Percentiles rank a stretch among this genome's conserved stretches.
Evolutionary conservation across 495 filamentous ascomycete species (phyloP).

Genomic region (Chaetomidium leptoderma): DNA sequence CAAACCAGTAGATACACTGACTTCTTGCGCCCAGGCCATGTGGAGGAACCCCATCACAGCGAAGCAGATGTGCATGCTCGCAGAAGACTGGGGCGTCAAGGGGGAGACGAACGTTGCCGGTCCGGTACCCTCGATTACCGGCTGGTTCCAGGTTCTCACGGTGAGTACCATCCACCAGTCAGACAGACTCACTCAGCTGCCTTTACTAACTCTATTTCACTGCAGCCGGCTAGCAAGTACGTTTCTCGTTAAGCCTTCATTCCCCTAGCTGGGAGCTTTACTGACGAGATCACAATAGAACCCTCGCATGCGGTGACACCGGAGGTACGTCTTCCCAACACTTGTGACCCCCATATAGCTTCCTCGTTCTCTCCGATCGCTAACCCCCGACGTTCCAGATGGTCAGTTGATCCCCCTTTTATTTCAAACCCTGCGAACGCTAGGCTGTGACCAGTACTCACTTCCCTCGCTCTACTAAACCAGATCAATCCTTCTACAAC

Average conservation of each 20-base stretch:
- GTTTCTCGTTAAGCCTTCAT: neutral
- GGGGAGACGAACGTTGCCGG: slow-evolving; percentile 40
- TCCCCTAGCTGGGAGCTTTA: no score
- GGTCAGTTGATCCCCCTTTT: slow-evolving; percentile 1
- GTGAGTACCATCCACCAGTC: slow-evolving; percentile 18
- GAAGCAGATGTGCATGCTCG: slow-evolving; percentile 62
- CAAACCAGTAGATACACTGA: neutral
- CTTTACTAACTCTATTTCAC: neutral
- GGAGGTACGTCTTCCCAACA: slow-evolving; percentile 26
- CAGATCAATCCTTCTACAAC: slow-evolving; percentile 4
- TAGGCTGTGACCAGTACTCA: neutral
- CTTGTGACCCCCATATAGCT: neutral
- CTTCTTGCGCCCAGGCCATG: slow-evolving; percentile 54
- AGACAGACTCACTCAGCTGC: neutral
- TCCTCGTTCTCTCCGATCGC: neutral
- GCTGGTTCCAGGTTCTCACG: slow-evolving; percentile 73
- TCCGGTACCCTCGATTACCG: slow-evolving; percentile 27
- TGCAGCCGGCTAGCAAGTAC: slow-evolving; percentile 28
- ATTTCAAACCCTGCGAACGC: neutral
- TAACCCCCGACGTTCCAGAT: neutral
- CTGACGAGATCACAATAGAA: slow-evolving; percentile 12
- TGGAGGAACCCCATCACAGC: slow-evolving; percentile 78
- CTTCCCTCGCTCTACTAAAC: neutral
- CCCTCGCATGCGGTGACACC: slow-evolving; percentile 34
- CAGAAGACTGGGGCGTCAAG: slow-evolving; percentile 69